A percentile compares a stretch with the other conserved stretches of the same genome.
Conservation (phyloP, 495 filamentous ascomycete species). For the Cenococcum geophilum region DNA sequence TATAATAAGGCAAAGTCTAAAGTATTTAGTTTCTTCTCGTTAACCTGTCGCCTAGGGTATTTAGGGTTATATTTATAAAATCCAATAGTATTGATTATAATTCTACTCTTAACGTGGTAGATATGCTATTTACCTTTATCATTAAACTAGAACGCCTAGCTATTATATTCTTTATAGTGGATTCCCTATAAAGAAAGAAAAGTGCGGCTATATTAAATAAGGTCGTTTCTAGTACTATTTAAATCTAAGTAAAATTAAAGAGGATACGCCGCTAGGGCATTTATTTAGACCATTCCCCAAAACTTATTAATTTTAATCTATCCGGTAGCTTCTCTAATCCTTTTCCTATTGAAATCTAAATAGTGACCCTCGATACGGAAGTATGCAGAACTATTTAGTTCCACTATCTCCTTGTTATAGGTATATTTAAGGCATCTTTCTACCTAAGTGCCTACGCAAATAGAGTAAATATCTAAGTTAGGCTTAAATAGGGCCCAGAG, state of each 20-base stretch:
- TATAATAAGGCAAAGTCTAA: neutral
- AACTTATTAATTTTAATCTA: slow-evolving; percentile 45
- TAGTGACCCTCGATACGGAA: slow-evolving; percentile 28
- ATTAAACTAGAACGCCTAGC: too few species aligned
- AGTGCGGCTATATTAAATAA: too few species aligned
- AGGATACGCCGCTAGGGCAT: slow-evolving; percentile 49
- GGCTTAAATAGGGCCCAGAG: too few species aligned
- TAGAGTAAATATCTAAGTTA: too few species aligned
- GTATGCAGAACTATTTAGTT: neutral
- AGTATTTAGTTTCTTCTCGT: neutral
- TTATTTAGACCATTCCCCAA: slow-evolving; percentile 51
- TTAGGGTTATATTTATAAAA: neutral
- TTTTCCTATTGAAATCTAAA: slow-evolving; percentile 53
- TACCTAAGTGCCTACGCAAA: too few species aligned
- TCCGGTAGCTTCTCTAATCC: slow-evolving; percentile 45
- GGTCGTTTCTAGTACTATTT: too few species aligned
- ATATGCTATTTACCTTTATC: too few species aligned
- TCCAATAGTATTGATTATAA: neutral
- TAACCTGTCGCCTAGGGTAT: neutral
- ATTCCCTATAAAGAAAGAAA: too few species aligned
- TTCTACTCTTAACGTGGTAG: neutral
- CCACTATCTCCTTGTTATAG: too few species aligned
- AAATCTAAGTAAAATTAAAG: slow-evolving; percentile 47
- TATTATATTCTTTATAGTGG: too few species aligned
- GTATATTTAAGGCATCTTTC: too few species aligned